Evolutionary conservation across 768 basidiomycete species (phyloP), one percentile per base, ranked within the genome.

Genomic region (Filobasidium floriforme): DNA sequence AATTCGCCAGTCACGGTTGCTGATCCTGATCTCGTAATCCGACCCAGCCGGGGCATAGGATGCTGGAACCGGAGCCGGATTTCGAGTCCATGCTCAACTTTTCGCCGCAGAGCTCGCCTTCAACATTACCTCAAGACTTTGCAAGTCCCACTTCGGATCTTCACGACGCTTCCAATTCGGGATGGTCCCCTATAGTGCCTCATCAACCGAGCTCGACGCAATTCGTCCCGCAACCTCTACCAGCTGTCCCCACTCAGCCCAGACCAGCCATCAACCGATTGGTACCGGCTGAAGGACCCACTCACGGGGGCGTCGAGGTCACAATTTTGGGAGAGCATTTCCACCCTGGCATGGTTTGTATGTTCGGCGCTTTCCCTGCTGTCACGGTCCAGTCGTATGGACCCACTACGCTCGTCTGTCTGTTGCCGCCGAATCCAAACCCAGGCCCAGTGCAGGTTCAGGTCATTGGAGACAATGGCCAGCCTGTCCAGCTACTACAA

Each of bases 281-380:
- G 68, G 77, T 80, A 22, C 80, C 80, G 10, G 74, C 71, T 59
- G 79, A 79, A 64, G 80, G 92, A 14, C 91, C 92, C 11, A 92
- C 89, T 24, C 85, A 88, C 66, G 93, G 93, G 40, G 94, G 94
- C 1, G 92, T 90, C 70, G 92, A 96, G 79, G 88, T 99, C 41
- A 98, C 94, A 1, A 81, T 99, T 19, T 84, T 96, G 7, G 96
- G 96, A 10, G 86, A 88, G 61, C 90, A 92, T 76, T 97, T 99
- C 79, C 62, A 74, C 7, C 75, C 73, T 9, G 79, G 78, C 32
- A 73, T 79, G 63, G 86, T 89, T 62, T 89, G 90, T 71, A 81
- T 91, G 1, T 99, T 99, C 77, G 94, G 94, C 28, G 89, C 88
- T 71, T 82, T 86, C 11, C 76, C 84, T 14, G 88, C 93, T 10